phyloP scores from a whole-genome alignment of 805 yeast genomes.

The Teunomyces lycoperdinae region DNA sequence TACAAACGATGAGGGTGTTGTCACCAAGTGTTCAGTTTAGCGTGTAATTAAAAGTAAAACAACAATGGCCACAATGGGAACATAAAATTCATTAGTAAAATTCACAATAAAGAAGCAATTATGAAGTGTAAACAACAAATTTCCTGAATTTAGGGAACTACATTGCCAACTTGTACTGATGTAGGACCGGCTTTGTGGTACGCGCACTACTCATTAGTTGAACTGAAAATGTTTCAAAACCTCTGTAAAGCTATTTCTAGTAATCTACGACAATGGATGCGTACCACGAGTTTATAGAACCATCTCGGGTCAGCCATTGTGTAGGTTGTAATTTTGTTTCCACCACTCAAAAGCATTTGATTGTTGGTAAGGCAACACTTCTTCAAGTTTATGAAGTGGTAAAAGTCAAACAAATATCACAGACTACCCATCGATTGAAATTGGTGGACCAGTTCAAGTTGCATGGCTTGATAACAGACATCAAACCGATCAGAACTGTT shows the following conservation, averaged over 20 bases:
- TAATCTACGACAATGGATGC: conserved; percentile 59
- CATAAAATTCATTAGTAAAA: background rate
- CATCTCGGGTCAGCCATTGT: conserved; percentile 67
- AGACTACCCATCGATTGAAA: conserved; percentile 26
- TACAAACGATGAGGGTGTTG: conserved; percentile 6
- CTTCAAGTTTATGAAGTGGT: conserved; percentile 58
- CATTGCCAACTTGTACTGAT: background rate
- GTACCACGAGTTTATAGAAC: conserved; percentile 72
- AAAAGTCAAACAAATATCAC: conserved; percentile 15
- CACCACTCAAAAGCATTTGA: conserved; percentile 47
- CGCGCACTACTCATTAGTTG: background rate
- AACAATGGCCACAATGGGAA: background rate
- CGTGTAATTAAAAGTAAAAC: background rate
- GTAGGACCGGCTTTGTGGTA: background rate
- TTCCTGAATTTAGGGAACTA: background rate
- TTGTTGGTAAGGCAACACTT: conserved; percentile 68
- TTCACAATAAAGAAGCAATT: background rate
- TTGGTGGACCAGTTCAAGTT: conserved; percentile 62
- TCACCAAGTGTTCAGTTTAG: too few species aligned
- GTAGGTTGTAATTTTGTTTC: conserved; percentile 51
- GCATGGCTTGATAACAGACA: conserved; percentile 64
- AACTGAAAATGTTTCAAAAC: conserved; percentile 4
- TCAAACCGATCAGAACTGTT: conserved; percentile 48
- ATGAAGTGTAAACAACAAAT: background rate
- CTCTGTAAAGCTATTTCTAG: conserved; percentile 5